Base-by-base conservation (phyloP, 176 grass and related monocot species). In the Ensete glaucum region DNA sequence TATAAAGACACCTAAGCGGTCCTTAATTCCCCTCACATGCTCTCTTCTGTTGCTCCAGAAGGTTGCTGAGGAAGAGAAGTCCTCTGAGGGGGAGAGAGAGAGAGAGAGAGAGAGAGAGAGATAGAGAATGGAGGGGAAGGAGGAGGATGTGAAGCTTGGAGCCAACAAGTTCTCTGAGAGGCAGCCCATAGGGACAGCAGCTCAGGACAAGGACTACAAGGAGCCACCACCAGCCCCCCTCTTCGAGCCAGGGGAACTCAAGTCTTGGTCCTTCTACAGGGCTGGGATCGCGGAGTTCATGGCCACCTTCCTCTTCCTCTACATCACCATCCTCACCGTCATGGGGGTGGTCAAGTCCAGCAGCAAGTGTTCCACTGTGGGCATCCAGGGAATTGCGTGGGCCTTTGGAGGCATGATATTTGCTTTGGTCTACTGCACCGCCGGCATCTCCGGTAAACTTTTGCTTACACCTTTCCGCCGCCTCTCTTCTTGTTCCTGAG, bases 341-440 rank as follows among this genome's bases (percentile, higher is more conserved):
- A 92, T 92, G 89, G 92, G 92, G 59, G 87, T 96, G 58, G 74
- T 34, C 78, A 89, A 81, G 63, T 87, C 87, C 75, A 11, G 1
- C 27, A 83, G 74, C 84, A 92, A 87, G 80, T 96, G 92, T 78
- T 77, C 80, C 52, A 96, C 89, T 63, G 92, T 43, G 34, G 34
- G 34, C 34, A 43, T 43, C 34, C 34, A 43, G 34, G 34, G 34
- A 43, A 43, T 43, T 43, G 34, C 89, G 3, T 96, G 87, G 92
- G 85, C 92, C 80, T 92, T 96, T 53, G 92, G 92, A 5, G 92
- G 92, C 48, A 89, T 96, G 92, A 96, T 96, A 78, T 96, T 96
- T 72, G 92, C 87, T 43, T 43, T 43, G 34, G 92, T 96, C 72
- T 96, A 96, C 85, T 96, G 92, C 82, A 96, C 92, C 59, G 92